These are phyloP conservation scores for Leccinum broughii DNA, from an alignment of 768 basidiomycete species.

Conservation along the genomic window DNA sequence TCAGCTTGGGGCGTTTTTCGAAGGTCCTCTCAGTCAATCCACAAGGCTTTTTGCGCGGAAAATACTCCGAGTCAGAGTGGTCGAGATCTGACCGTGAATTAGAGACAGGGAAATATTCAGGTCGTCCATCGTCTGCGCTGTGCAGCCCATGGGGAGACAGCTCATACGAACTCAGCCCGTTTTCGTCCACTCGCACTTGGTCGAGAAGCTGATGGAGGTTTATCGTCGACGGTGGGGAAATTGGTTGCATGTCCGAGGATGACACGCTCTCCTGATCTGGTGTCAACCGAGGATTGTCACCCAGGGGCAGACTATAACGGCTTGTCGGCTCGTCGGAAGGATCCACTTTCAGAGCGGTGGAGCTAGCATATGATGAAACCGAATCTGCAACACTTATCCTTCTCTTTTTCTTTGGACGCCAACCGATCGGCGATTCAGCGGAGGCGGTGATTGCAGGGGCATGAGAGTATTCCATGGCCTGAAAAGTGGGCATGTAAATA, in stretches of 20 bases:
- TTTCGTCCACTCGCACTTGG: slow-evolving; percentile 24
- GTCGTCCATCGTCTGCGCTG: slow-evolving; percentile 23
- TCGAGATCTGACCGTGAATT: slow-evolving; percentile 38
- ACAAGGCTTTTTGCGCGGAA: slow-evolving; percentile 26
- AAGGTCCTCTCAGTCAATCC: slow-evolving; percentile 20
- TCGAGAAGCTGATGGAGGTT: slow-evolving; percentile 30
- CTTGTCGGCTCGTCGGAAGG: slow-evolving; percentile 24
- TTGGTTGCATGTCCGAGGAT: slow-evolving; percentile 35
- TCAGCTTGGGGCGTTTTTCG: slow-evolving; percentile 31
- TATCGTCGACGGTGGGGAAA: slow-evolving; percentile 32
- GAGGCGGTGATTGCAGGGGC: slow-evolving; percentile 33
- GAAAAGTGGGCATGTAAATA: slow-evolving; percentile 42
- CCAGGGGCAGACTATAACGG: slow-evolving; percentile 22
- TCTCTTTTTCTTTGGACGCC: slow-evolving; percentile 37
- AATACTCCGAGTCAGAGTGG: slow-evolving; percentile 27
- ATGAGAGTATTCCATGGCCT: slow-evolving; percentile 40
- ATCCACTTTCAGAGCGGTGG: slow-evolving; percentile 25
- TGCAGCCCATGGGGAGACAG: slow-evolving; percentile 22
- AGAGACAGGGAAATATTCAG: slow-evolving; percentile 38
- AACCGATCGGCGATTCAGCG: slow-evolving; percentile 29
- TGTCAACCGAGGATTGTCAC: slow-evolving; percentile 33
- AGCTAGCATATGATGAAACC: slow-evolving; percentile 36
- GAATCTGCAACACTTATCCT: slow-evolving; percentile 38
- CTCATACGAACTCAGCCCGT: slow-evolving; percentile 30
- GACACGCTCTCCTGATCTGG: slow-evolving; percentile 35